Base-by-base conservation (phyloP, 2,329 filamentous ascomycete species). In the Aspergillus awamori region DNA sequence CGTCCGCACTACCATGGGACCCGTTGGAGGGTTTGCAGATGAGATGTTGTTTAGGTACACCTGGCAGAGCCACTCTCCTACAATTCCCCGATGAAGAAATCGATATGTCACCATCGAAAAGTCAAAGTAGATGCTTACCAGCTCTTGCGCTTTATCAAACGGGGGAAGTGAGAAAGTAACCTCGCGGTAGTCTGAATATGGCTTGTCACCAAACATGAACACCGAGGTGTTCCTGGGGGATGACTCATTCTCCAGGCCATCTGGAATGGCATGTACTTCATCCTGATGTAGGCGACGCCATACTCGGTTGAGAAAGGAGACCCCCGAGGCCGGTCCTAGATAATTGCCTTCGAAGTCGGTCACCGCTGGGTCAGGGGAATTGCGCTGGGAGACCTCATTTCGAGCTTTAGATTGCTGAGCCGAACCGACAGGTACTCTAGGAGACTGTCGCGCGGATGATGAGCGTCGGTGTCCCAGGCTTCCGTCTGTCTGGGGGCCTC, bases 241-340 rank as follows among this genome's bases (percentile, higher is more conserved):
- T 0, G 67, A 68, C 43, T 76, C 74, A 61, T 71, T 69, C 22
- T 70, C 68, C 39, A 72, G 54, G 15, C 67, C 66, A 57, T 69
- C 67, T 0, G 73, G 72, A 28, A 74, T 69, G 3, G 72, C 69
- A 0, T 72, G 74, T 17, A 65, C 74, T 43, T 77, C 79, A 81
- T 87, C 54, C 81, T 87, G 49, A 80, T 87, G 64, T 69, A 91
- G 58, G 81, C 89, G 76, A 81, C 89, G 73, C 87, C 90, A 80
- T 82, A 89, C 79, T 81, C 89, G 87, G 74, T 90, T 65, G 79
- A 91, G 74, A 77, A 89, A 81, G 66, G 84, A 77, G 68, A 83
- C 71, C 47, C 81, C 69, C 69, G 84, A 80, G 4, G 84, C 82
- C 13, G 81, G 80, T 8, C 84, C 84, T n/a, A 84, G 77, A 63